phyloP scores from a whole-genome alignment of 2,329 filamentous ascomycete species.

The Coniosporium tulheliwenetii region DNA sequence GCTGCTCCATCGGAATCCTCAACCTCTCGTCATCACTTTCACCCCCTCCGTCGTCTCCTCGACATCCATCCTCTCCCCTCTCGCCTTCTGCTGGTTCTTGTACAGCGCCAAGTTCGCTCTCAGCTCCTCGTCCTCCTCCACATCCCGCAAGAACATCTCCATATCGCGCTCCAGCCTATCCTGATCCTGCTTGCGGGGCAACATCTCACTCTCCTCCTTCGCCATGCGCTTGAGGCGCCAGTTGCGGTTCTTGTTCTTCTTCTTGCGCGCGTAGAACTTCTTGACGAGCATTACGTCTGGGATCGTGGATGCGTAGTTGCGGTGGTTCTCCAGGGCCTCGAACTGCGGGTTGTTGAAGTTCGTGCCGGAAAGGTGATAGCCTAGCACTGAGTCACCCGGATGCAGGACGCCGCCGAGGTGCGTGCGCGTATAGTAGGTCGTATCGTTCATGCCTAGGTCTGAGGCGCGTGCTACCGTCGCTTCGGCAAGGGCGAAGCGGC shows the following conservation, averaged over 20 bases:
- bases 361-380: constrained; percentile 77
- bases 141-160: constrained; percentile 91
- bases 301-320: constrained; percentile 60
- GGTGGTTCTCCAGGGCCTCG: constrained; percentile 65
- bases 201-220: constrained; percentile 73
- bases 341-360: constrained; percentile 87
- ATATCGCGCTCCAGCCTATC: constrained; percentile 84
- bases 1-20: constrained; percentile 34
- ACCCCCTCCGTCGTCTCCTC: constrained; percentile 30
- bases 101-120: constrained; percentile 74
- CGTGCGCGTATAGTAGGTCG: constrained; percentile 76
- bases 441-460: constrained; percentile 75
- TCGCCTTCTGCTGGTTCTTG: constrained; percentile 44
- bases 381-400: constrained; percentile 81
- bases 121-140: constrained; percentile 88
- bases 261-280: constrained; percentile 83
- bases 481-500: constrained; percentile 73
- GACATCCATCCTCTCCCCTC: constrained; percentile 34
- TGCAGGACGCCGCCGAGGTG: constrained; percentile 78
- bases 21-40: constrained; percentile 38
- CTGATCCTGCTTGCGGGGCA: constrained; percentile 76
- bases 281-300: constrained; percentile 92
- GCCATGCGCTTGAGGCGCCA: constrained; percentile 94
- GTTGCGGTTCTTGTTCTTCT: constrained; percentile 59
- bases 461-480: constrained; percentile 74